A percentile compares a stretch with the other conserved stretches of the same genome.
These are phyloP conservation scores for Psilocybe sp. DNA, from an alignment of 768 basidiomycete genomes.

Conservation along the genomic window DNA sequence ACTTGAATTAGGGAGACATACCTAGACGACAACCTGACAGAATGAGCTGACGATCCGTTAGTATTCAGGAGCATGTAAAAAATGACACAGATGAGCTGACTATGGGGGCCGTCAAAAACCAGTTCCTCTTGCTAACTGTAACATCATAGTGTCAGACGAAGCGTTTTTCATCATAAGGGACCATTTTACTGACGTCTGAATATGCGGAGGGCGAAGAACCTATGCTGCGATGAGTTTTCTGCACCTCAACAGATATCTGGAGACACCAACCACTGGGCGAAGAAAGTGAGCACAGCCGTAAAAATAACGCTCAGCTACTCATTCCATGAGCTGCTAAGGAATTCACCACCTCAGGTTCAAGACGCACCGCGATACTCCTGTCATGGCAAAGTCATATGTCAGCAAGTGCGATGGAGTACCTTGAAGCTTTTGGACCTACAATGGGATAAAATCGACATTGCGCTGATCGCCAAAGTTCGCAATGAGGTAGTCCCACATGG, in stretches of 20 bases:
- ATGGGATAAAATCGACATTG: conserved; percentile 25
- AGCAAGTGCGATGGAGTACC: not conserved
- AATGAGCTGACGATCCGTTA: conserved; percentile 6
- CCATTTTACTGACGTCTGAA: conserved; percentile 24
- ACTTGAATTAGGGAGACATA: not conserved
- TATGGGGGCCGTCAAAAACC: conserved; percentile 1
- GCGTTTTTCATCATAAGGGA: not conserved
- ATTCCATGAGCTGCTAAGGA: not conserved
- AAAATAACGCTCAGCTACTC: conserved; percentile 18
- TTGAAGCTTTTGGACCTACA: conserved; percentile 15
- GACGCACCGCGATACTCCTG: conserved; percentile 11
- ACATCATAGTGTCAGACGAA: not conserved
- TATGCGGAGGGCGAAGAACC: conserved; percentile 33
- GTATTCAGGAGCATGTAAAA: not conserved
- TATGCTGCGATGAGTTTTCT: conserved; percentile 5
- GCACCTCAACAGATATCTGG: no score
- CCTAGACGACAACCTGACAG: conserved; percentile 13
- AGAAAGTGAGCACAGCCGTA: conserved; percentile 22
- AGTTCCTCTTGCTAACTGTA: conserved; percentile 7
- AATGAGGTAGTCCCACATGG: conserved; percentile 35
- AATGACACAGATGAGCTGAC: not conserved
- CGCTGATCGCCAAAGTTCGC: conserved; percentile 20
- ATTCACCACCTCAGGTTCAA: not conserved
- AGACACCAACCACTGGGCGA: conserved; percentile 19
- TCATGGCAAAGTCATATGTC: not conserved